These are phyloP conservation scores for Aspergillus neotritici DNA, from an alignment of 2,329 filamentous ascomycete genomes.

Conservation along the genomic window DNA sequence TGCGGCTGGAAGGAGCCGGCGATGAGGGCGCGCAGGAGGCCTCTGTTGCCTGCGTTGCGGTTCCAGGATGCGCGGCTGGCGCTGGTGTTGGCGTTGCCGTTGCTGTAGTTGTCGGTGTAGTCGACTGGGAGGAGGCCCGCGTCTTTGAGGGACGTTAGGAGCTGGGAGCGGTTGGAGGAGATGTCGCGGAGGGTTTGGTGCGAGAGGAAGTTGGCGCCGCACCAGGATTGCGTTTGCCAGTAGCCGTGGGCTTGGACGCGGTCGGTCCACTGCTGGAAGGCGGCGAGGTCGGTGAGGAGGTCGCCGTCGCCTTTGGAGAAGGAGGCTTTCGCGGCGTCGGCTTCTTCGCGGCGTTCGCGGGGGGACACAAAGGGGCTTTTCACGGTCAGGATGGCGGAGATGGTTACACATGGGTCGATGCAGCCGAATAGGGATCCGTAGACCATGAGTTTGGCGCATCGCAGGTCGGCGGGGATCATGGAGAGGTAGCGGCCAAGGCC, in stretches of 20 bases:
- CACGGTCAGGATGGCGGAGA: slow-evolving; percentile 86
- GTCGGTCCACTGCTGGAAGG: slow-evolving; percentile 76
- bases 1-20: slow-evolving; percentile 76
- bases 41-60: slow-evolving; percentile 32
- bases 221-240: slow-evolving; percentile 59
- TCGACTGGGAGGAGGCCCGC: slow-evolving; percentile 67
- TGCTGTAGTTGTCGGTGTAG: slow-evolving; percentile 26
- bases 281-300: slow-evolving; percentile 76
- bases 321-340: slow-evolving; percentile 65
- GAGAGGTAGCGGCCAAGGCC: slow-evolving; percentile 89
- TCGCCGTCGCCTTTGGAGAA: slow-evolving; percentile 81
- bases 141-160: slow-evolving; percentile 77
- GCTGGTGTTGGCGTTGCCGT: slow-evolving; percentile 27
- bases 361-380: slow-evolving; percentile 82
- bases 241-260: slow-evolving; percentile 48
- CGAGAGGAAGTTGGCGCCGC: slow-evolving; percentile 77
- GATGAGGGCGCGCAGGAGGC: slow-evolving; percentile 62
- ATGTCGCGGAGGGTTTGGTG: slow-evolving; percentile 83
- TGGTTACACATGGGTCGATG: slow-evolving; percentile 78
- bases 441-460: slow-evolving; percentile 90
- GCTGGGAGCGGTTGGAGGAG: slow-evolving; percentile 76
- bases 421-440: slow-evolving; percentile 93
- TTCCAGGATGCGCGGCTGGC: slow-evolving; percentile 32
- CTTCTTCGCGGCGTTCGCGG: slow-evolving; percentile 73
- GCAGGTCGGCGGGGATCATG: slow-evolving; percentile 87